Evolutionary conservation across 106 monocot genomes (phyloP).

Genomic region (Cymbidium sinense): DNA sequence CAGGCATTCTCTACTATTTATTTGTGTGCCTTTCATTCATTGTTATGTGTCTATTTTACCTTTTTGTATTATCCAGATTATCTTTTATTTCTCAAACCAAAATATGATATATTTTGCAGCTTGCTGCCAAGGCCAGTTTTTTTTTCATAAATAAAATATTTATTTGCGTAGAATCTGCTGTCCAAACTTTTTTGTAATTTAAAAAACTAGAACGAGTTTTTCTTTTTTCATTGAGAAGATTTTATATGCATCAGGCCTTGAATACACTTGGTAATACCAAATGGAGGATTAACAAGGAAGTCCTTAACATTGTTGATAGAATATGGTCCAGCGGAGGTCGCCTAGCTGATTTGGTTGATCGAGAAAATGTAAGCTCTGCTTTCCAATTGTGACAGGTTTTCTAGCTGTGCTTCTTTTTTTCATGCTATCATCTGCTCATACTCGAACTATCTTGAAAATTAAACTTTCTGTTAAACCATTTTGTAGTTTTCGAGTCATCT

Average conservation of each 20-base stretch:
- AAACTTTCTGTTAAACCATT: not conserved
- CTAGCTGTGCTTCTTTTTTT: not conserved
- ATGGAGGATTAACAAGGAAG: slow-evolving; percentile 82
- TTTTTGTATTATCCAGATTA: not conserved
- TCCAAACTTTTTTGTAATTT: not conserved
- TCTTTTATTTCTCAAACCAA: not conserved
- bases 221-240: not conserved
- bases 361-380: slow-evolving; percentile 60
- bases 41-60: not conserved
- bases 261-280: slow-evolving; percentile 78
- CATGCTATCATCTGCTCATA: not conserved
- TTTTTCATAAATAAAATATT: not conserved
- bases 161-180: not conserved
- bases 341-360: slow-evolving; percentile 78
- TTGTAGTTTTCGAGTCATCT: not conserved
- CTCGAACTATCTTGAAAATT: not conserved
- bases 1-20: not conserved
- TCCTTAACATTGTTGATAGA: slow-evolving; percentile 76
- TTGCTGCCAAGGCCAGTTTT: not conserved
- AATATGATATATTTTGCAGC: not conserved
- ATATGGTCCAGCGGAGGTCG: slow-evolving; percentile 91
- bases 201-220: not conserved
- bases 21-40: not conserved
- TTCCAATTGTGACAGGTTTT: not conserved
- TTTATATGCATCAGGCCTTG: slow-evolving; percentile 40